Base-by-base conservation (phyloP, 129 eudicot genomes). In the Chrysanthemum makinoi region DNA sequence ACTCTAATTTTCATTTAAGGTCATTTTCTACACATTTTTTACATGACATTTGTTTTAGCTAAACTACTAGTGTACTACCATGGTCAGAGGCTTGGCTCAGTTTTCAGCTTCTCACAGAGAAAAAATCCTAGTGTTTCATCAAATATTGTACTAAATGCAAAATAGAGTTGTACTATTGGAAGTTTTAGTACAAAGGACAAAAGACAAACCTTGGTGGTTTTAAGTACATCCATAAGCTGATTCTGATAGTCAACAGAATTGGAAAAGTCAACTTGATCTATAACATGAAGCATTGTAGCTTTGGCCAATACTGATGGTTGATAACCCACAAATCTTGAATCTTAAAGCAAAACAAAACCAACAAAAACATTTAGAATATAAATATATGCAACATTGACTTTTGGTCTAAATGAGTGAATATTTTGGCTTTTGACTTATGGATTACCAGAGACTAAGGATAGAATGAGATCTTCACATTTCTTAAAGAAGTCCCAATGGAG, bases 231-330 rank as follows among this genome's bases (percentile, higher is more conserved):
- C 49, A 89, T 74, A 80, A 89, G 86, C 78, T 86, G 88, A 60
- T 78, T 80, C 75, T 86, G 88, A 67, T 86, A 84, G 63, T 89
- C 83, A 77, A 84, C 71, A 72, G 79, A 66, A 73, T 80, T 82
- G 63, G 51, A 51, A 59, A 81, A 64, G 74, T 89, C 96, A 69
- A 86, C 83, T 80, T 84, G 82, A 30, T 84, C 81, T 49, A 86
- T 82, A 28, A 86, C 87, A 74, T 84, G 88, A 76, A 87, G 83
- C 91, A 87, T 87, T 50, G 91, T 77, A 54, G 91, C 88, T 66
- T 89, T 80, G 24, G 95, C 95, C 86, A 90, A 50, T 5, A 78
- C 90, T 47, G 95, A 90, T 53, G 96, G 95, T 11, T 74, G 79
- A 62, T 79, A 87, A 61, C 83, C 80, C 60, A 80, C 73, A 35